A percentile compares a stretch with the other conserved stretches of the same genome.
These are phyloP conservation scores for Mortierella sp. DNA, from an alignment of 371 early-diverging fungal species.

Conservation along the genomic window DNA sequence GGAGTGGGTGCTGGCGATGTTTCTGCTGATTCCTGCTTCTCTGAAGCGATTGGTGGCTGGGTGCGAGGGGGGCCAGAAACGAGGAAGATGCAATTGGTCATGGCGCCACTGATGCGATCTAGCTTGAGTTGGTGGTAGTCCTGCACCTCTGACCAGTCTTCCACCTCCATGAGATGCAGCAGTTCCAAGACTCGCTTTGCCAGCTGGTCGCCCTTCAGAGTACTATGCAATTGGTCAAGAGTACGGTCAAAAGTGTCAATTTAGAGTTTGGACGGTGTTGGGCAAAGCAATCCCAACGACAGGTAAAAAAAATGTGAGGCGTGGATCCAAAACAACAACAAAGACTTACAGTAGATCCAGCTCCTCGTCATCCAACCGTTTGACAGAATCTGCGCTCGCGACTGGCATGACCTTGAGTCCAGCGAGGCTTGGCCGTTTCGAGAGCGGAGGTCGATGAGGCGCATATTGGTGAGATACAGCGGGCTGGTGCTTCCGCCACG, in stretches of 20 bases:
- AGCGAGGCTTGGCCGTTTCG: constrained; percentile 34
- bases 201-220: constrained; percentile 33
- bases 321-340: not conserved
- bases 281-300: not conserved
- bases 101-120: constrained; percentile 83
- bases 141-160: constrained; percentile 57
- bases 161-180: constrained; percentile 48
- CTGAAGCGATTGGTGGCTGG: not conserved
- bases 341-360: constrained; percentile 9
- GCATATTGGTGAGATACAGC: constrained; percentile 30
- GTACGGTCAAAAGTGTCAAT: not conserved
- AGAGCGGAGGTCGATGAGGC: constrained; percentile 29
- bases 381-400: constrained; percentile 6
- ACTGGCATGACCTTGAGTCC: constrained; percentile 29
- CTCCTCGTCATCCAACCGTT: constrained; percentile 13
- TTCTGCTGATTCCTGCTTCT: not conserved
- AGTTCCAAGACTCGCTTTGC: constrained; percentile 34
- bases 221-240: constrained; percentile 14
- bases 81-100: constrained; percentile 90
- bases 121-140: constrained; percentile 59
- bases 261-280: not conserved
- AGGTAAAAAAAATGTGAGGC: constrained; percentile 19
- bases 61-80: constrained; percentile 64
- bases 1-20: not conserved
- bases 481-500: constrained; percentile 27